Evolutionary conservation across 2,329 filamentous ascomycete species (phyloP).

Genomic region (Cercospora sp.): DNA sequence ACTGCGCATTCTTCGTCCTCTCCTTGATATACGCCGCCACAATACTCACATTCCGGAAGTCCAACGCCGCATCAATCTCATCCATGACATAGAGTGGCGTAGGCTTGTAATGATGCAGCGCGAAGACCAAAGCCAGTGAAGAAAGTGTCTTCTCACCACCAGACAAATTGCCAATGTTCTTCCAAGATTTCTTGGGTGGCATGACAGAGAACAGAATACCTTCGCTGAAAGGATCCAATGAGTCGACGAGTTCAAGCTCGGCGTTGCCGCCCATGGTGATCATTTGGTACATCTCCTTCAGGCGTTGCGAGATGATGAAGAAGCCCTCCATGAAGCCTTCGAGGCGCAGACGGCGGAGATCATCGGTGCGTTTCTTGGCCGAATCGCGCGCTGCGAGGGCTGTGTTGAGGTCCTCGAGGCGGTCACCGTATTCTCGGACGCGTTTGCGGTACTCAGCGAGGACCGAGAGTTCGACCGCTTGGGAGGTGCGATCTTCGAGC

Average conservation of each 20-base stretch:
- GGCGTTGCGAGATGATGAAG: slow-evolving; percentile 83
- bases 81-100: slow-evolving; percentile 99
- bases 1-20: slow-evolving; percentile 97
- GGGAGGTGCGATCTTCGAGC: slow-evolving; percentile 75
- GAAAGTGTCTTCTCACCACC: slow-evolving; percentile 97
- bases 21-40: slow-evolving; percentile 99
- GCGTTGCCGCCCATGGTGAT: slow-evolving; percentile 99
- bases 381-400: slow-evolving; percentile 77
- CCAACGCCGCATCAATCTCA: slow-evolving; percentile 95
- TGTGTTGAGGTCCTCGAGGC: slow-evolving; percentile 78
- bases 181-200: slow-evolving; percentile 99
- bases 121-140: slow-evolving; percentile 93
- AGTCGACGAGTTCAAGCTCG: slow-evolving; percentile 94
- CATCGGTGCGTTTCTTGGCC: slow-evolving; percentile 89
- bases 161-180: slow-evolving; percentile 94
- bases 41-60: slow-evolving; percentile 97
- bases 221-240: slow-evolving; percentile 92
- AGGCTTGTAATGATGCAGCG: slow-evolving; percentile 95
- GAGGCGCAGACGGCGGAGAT: slow-evolving; percentile 82
- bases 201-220: slow-evolving; percentile 97
- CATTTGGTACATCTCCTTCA: slow-evolving; percentile 99
- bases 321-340: slow-evolving; percentile 99
- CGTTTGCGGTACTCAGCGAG: slow-evolving; percentile 84
- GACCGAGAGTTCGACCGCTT: slow-evolving; percentile 85
- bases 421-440: slow-evolving; percentile 76